Conservation (phyloP, 2,329 filamentous ascomycete species). For the Epichloe glyceriae region DNA sequence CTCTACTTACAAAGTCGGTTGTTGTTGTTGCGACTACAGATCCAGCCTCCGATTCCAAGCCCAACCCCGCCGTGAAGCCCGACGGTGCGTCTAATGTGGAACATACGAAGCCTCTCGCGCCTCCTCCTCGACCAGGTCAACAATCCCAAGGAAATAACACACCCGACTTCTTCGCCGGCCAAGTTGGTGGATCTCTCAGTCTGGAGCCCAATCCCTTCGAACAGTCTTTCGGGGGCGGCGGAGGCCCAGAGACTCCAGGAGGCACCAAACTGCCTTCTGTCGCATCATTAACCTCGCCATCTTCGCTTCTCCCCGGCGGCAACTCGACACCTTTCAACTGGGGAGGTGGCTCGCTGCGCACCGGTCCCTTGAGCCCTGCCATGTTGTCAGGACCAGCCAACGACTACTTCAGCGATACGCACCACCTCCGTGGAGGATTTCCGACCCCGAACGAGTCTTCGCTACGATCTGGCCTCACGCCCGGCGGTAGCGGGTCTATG, state of each 20-base stretch:
- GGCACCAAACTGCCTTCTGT: slow-evolving; percentile 77
- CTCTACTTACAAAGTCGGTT: slow-evolving; percentile 11
- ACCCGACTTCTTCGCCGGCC: slow-evolving; percentile 56
- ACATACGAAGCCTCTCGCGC: slow-evolving; percentile 51
- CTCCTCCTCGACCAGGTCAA: slow-evolving; percentile 53
- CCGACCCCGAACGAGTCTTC: slow-evolving; percentile 96
- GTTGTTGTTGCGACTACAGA: slow-evolving; percentile 18
- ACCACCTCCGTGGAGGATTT: slow-evolving; percentile 68
- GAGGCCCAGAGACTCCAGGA: slow-evolving; percentile 65
- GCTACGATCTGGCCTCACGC: slow-evolving; percentile 78
- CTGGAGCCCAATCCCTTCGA: slow-evolving; percentile 95
- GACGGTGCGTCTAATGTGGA: slow-evolving; percentile 44
- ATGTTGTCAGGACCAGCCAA: slow-evolving; percentile 82
- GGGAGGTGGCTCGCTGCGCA: slow-evolving; percentile 71
- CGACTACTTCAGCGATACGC: slow-evolving; percentile 80
- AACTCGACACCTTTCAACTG: slow-evolving; percentile 66
- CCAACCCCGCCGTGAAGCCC: slow-evolving; percentile 32
- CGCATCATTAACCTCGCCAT: slow-evolving; percentile 80
- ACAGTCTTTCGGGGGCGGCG: slow-evolving; percentile 65
- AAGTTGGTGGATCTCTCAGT: slow-evolving; percentile 43
- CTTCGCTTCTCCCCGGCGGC: slow-evolving; percentile 61
- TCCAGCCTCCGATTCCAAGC: slow-evolving; percentile 32
- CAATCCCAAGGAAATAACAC: slow-evolving; percentile 35
- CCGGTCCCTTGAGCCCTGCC: slow-evolving; percentile 87
- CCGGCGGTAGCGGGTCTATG: slow-evolving; percentile 92